Base-by-base conservation (phyloP, 371 early-diverging fungal species). In the Blakeslea trispora region DNA sequence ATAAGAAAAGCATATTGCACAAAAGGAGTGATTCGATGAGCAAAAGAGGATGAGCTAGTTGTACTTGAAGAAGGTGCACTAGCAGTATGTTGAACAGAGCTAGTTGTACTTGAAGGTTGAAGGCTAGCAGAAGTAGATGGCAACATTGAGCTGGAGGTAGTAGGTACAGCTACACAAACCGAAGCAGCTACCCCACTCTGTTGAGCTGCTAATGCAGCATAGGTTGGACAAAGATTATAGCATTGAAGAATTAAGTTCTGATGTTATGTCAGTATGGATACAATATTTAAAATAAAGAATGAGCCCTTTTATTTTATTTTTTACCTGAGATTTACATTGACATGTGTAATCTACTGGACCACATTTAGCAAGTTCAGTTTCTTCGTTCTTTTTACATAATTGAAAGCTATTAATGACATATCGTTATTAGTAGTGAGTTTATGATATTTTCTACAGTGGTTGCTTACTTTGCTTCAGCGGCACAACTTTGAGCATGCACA, bases 401-500 rank as follows among this genome's bases (percentile, higher is more conserved):
- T 71, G 61, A 31, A 71, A 71, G 50, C 71, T 70, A 45, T 22
- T 55, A 44, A 37, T 2, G 3, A 11, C 47, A 48, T 10, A 21
- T 28, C 31, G 11, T 41, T 43, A 6, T 18, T 17, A n/a, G 8
- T 47, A 47, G 3, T 2, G 4, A 19, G 19, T 6, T 17, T 6
- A 48, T 4, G n/a, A 35, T 32, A n/a, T n/a, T n/a, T n/a, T n/a
- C n/a, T n/a, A n/a, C n/a, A n/a, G n/a, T n/a, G n/a, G n/a, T n/a
- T n/a, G n/a, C n/a, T 53, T 63, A 71, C 71, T 71, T 71, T 48
- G 67, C 71, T 53, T 66, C 64, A 19, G 67, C 71, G 14, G 63
- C 59, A 56, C 71, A 71, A 15, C 50, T 48, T 28, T 48, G 44
- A 10, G 63, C 67, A 19, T 28, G 28, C 2, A 54, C 59, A 23